Conservation (phyloP, 345 rosid species). For the Pugionium cornutum region DNA sequence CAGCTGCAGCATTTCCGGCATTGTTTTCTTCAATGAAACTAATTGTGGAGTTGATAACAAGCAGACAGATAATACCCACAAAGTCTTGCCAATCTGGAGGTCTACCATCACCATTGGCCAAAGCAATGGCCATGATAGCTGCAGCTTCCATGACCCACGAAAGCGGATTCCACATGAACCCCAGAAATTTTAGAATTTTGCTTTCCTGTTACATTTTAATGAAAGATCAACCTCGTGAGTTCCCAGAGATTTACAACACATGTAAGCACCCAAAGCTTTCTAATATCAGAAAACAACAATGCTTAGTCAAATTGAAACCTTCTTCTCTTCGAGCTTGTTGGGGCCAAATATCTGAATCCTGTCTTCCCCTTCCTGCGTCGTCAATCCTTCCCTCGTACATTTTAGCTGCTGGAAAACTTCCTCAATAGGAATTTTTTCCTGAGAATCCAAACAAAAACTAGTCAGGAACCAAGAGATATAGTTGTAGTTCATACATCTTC, state of each 20-base stretch:
- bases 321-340: conserved; percentile 95
- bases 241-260: background rate
- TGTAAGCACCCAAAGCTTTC: background rate
- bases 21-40: conserved; percentile 48
- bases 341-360: conserved; percentile 79
- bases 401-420: conserved; percentile 85
- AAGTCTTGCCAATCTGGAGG: no score
- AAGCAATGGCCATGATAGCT: no score
- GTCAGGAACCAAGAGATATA: conserved; percentile 12
- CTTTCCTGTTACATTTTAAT: conserved; percentile 20
- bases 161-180: no score
- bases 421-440: conserved; percentile 82
- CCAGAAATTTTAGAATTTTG: conserved; percentile 18
- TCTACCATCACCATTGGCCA: no score
- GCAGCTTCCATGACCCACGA: no score
- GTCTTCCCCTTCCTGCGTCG: conserved; percentile 70
- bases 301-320: conserved; percentile 38
- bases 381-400: conserved; percentile 77
- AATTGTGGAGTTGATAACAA: conserved; percentile 45
- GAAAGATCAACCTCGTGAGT: conserved; percentile 13
- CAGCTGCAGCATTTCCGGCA: conserved; percentile 26
- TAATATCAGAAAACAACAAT: conserved; percentile 14
- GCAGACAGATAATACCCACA: no score
- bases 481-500: background rate
- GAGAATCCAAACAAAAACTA: conserved; percentile 23